Percentiles rank a stretch among this genome's conserved stretches.
Conservation (phyloP, 1,284 basidiomycete species). For the Ustilago vetiveriae region DNA sequence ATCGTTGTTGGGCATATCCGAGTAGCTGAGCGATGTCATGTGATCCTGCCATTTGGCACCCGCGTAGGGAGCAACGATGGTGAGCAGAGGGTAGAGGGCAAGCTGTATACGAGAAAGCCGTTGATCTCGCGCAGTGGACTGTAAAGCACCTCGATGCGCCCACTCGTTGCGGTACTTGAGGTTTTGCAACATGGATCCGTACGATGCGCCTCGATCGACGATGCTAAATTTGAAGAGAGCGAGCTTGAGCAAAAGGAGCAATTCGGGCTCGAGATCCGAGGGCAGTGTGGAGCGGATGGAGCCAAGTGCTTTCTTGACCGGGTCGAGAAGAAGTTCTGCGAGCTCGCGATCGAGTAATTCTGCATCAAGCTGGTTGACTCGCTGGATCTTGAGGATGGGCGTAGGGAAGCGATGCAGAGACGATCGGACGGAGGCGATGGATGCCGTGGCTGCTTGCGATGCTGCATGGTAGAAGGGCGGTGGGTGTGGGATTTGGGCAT, state of each 20-base stretch:
- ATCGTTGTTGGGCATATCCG: constrained; percentile 71
- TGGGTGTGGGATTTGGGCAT: constrained; percentile 30
- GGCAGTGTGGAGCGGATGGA: constrained; percentile 73
- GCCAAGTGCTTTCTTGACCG: constrained; percentile 77
- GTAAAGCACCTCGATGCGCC: constrained; percentile 51
- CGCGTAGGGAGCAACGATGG: constrained; percentile 81
- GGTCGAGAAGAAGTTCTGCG: constrained; percentile 81
- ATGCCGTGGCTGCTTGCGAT: constrained; percentile 41
- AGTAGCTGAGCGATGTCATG: constrained; percentile 86
- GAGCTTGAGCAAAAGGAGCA: constrained; percentile 79
- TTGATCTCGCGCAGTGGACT: constrained; percentile 53
- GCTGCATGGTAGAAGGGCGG: constrained; percentile 58
- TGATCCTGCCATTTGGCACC: constrained; percentile 78
- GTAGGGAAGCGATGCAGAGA: constrained; percentile 59
- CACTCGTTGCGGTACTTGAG: constrained; percentile 71
- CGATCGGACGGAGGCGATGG: constrained; percentile 50
- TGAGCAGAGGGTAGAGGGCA: constrained; percentile 76
- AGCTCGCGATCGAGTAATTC: constrained; percentile 91
- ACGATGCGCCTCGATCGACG: constrained; percentile 82
- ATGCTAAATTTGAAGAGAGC: constrained; percentile 84
- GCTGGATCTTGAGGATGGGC: constrained; percentile 61
- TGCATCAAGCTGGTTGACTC: constrained; percentile 92
- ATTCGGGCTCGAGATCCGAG: constrained; percentile 80
- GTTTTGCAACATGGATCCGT: constrained; percentile 90
- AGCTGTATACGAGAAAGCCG: constrained; percentile 55